phyloP scores from a whole-genome alignment of 768 basidiomycete genomes.

The Tephrocybe sp. region DNA sequence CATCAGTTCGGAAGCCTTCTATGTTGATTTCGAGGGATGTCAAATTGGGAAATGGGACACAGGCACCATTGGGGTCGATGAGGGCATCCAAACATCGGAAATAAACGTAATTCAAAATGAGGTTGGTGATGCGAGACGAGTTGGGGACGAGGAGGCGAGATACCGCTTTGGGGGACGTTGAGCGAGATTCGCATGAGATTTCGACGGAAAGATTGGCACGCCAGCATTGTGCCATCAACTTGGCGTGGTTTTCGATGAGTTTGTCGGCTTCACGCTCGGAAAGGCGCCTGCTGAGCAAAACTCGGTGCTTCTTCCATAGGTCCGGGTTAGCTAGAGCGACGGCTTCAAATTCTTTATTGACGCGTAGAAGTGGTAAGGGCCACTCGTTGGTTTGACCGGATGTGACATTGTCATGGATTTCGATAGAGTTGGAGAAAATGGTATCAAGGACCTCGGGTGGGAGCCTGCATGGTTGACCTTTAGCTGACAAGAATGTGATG shows the following conservation, averaged over 20 bases:
- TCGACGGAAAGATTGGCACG: constrained; percentile 1
- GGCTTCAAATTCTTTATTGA: constrained; percentile 8
- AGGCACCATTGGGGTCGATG: neutral
- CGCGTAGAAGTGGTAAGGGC: constrained; percentile 7
- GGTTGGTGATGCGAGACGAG: neutral
- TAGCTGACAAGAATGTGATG: neutral
- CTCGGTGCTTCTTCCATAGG: constrained; percentile 5
- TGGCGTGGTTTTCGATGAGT: constrained; percentile 3
- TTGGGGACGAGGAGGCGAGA: constrained; percentile 1
- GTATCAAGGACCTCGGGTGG: constrained; percentile 8
- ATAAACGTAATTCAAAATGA: constrained; percentile 4
- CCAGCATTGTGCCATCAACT: neutral
- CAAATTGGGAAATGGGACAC: neutral
- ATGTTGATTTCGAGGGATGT: constrained; percentile 7
- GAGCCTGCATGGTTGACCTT: neutral
- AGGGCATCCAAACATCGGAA: constrained; percentile 1
- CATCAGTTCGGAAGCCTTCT: constrained; percentile 1
- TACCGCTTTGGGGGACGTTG: neutral
- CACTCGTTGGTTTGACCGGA: constrained; percentile 1
- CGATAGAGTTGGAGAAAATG: constrained; percentile 5
- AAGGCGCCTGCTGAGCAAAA: constrained; percentile 7
- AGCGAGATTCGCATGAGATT: constrained; percentile 4
- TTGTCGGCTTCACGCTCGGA: neutral
- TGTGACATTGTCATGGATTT: neutral
- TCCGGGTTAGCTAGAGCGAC: constrained; percentile 4